Evolutionary conservation across 148 eudicot species (phyloP).

Genomic region (Rhododendron molle): DNA sequence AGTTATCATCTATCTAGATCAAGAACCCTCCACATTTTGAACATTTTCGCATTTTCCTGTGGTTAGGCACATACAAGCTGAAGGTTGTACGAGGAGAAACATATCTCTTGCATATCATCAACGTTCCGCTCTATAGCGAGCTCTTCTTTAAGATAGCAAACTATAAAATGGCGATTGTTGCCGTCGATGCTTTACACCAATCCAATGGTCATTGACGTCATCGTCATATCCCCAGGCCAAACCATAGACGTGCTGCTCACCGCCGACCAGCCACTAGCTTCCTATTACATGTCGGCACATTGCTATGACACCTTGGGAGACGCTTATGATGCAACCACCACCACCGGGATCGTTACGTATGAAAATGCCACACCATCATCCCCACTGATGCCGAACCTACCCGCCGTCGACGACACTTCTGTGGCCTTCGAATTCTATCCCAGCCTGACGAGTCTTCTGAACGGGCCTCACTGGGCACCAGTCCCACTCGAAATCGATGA

Average conservation of each 20-base stretch:
- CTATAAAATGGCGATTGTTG: conserved; percentile 61
- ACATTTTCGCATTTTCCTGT: neutral
- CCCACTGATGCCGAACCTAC: conserved; percentile 46
- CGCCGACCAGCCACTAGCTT: conserved; percentile 33
- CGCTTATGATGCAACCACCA: conserved; percentile 39
- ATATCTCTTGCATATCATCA: conserved; percentile 66
- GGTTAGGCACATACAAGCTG: conserved; percentile 37
- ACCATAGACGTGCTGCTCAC: conserved; percentile 63
- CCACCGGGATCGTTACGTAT: conserved; percentile 53
- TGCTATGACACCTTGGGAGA: conserved; percentile 41
- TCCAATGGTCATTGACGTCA: conserved; percentile 40
- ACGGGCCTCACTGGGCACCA: conserved; percentile 41
- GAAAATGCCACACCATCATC: neutral
- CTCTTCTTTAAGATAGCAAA: conserved; percentile 62
- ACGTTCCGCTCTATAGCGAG: conserved; percentile 66
- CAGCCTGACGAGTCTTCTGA: conserved; percentile 41
- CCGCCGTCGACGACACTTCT: conserved; percentile 52
- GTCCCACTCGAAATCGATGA: conserved; percentile 19
- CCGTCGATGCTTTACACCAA: conserved; percentile 64
- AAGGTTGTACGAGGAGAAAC: conserved; percentile 52
- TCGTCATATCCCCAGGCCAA: conserved; percentile 61
- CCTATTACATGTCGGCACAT: conserved; percentile 61
- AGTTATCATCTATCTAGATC: too few relatives aligned
- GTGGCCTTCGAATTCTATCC: conserved; percentile 39
- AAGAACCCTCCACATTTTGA: neutral